Base-by-base conservation (phyloP, 2,329 filamentous ascomycete species). In the Neofusicoccum cordaticola region DNA sequence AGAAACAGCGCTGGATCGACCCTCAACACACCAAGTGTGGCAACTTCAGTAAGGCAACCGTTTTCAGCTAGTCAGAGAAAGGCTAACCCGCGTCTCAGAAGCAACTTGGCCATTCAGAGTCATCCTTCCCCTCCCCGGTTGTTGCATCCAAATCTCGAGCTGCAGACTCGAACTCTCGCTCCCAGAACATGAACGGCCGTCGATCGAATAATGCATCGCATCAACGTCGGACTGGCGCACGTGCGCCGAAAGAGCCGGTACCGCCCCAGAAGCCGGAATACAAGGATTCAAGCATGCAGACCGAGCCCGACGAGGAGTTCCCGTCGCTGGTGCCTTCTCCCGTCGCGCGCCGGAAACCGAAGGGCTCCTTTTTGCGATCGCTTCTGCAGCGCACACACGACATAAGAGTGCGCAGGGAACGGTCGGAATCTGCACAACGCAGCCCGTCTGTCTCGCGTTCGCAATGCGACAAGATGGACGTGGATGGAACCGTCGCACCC, bases 1-100 rank as follows among this genome's bases (percentile, higher is more conserved):
- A 80, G 84, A 62, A 81, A 81, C 64, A 87, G 84, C 70, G 84
- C 81, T 48, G 83, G 83, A 57, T 85, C 84, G 19, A 79, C 75
- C 13, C 78, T 85, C 61, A 83, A 84, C 58, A 84, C 81, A 44
- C 81, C 83, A 17, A 80, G 78, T 67, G 72, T 78, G 66, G 73
- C 75, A 31, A 74, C 79, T 31, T 81, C 80, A 37, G 77, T 79
- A 75, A 75, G 76, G 63, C 66, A 35, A n/a, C 56, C 58, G 31
- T 63, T 60, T 53, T 35, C 41, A 58, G 44, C 45, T 53, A 62
- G 57, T 64, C 66, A 63, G 66, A 63, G 44, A 41, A 51, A 65
- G 66, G 64, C 52, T 63, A 65, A 50, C 65, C 66, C 52, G 51
- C 52, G 62, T 41, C 27, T 66, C 74, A 78, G 76, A 77, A 72